Base-by-base conservation (phyloP, 352 stramenopile genomes). In the Globisporangium cederbergense region DNA sequence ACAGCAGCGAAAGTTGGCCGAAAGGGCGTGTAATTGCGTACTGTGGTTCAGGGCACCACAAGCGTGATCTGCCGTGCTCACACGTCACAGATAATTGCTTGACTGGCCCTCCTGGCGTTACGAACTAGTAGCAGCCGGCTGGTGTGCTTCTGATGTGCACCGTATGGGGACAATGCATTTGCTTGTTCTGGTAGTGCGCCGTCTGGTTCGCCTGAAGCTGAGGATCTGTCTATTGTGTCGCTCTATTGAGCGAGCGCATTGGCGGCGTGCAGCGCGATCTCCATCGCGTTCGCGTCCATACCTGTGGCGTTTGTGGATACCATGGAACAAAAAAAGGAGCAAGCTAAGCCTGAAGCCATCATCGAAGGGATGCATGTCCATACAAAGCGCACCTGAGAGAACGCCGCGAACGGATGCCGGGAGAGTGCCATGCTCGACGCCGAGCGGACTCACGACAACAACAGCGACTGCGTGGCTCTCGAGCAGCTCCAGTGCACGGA, bases 401-500 rank as follows among this genome's bases (percentile, higher is more conserved):
- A 85, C 68, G 28, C 74, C 71, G 6, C 71, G 63, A 20, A 83
- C 70, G 25, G 54, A 75, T 36, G 64, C 28, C 25, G 77, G 75
- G 4, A 81, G 30, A 16, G 52, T 38, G 10, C 71, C 77, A 25
- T 81, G 66, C 40, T 81, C 67, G 2, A 78, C 62, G 11, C 75
- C 63, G 10, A 60, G 60, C 18, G 71, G 71, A 30, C 65, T 73
- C n/a, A 83, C 58, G 14, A 85, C 22, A 14, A 81, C 56, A 52
- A 81, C 64, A 8, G 7, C 14, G 30, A 58, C 52, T 9, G 16
- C 52, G 28, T 50, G 59, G 43, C 66, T 73, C 9, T 71, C 61
- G 20, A 83, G 53, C 13, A 71, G 58, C 49, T 70, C 65, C 28
- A 85, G 51, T 20, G 72, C 73, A 32, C 68, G 71, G 34, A 74